Conservation (phyloP, 441 rosid species). For the Capsella rubella region DNA sequence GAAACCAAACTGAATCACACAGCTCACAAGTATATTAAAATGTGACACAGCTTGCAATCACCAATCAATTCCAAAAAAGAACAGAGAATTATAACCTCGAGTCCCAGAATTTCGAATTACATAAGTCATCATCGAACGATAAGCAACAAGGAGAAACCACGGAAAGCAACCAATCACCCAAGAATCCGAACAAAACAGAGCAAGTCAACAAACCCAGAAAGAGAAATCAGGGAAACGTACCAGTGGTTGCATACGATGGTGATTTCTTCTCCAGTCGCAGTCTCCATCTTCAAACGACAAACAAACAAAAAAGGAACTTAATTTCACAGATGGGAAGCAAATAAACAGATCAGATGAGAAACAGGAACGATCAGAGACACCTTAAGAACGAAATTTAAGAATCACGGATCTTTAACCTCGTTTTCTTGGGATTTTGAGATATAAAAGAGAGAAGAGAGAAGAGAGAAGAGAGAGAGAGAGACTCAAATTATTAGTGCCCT, state of each 20-base stretch:
- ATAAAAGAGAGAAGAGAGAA: background rate
- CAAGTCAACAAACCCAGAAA: background rate
- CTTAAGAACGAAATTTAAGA: conserved; percentile 13
- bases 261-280: conserved; percentile 69
- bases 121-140: conserved; percentile 25
- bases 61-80: background rate
- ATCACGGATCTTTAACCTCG: conserved; percentile 35
- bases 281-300: conserved; percentile 54
- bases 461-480: background rate
- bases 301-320: conserved; percentile 27
- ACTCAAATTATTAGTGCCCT: background rate
- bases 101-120: conserved; percentile 11
- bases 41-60: conserved; percentile 9
- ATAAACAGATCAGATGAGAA: conserved; percentile 28
- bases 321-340: background rate
- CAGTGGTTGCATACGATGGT: conserved; percentile 83
- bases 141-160: conserved; percentile 8
- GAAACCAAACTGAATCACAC: conserved; percentile 20
- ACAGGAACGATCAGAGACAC: conserved; percentile 25
- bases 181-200: conserved; percentile 8
- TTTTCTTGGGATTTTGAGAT: conserved; percentile 24
- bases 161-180: conserved; percentile 8
- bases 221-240: conserved; percentile 44
- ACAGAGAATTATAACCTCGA: background rate
- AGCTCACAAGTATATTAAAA: conserved; percentile 26